These are phyloP conservation scores for Kandelia obovata DNA, from an alignment of 345 rosid genomes.

Conservation along the genomic window DNA sequence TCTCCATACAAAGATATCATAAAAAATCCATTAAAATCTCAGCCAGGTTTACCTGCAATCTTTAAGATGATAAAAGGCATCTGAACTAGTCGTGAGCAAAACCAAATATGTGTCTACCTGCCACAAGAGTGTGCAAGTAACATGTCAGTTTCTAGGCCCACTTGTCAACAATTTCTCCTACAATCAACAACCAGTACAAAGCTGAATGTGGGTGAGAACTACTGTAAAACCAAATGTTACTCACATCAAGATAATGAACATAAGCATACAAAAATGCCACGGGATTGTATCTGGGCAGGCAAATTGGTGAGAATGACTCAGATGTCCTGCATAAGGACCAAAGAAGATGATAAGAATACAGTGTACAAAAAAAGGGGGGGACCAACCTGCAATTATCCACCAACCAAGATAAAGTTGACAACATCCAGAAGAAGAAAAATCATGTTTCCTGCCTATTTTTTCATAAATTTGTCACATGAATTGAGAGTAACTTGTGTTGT, in stretches of 20 bases:
- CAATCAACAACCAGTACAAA: not conserved
- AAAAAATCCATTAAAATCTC: not conserved
- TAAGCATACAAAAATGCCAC: slow-evolving; percentile 92
- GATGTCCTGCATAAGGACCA: slow-evolving; percentile 69
- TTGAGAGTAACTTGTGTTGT: too few species aligned
- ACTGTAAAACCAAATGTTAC: slow-evolving; percentile 29
- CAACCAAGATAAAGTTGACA: not conserved
- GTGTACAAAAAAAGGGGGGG: not conserved
- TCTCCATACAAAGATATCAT: not conserved
- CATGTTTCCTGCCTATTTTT: too few species aligned
- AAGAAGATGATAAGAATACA: slow-evolving; percentile 9
- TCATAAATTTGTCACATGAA: too few species aligned
- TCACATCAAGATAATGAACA: slow-evolving; percentile 92
- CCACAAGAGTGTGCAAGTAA: slow-evolving; percentile 22
- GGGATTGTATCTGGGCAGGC: slow-evolving; percentile 96
- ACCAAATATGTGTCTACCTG: slow-evolving; percentile 91
- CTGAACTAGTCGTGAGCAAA: slow-evolving; percentile 91
- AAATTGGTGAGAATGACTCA: slow-evolving; percentile 96
- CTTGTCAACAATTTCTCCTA: slow-evolving; percentile 4
- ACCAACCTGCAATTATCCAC: not conserved
- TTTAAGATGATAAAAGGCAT: slow-evolving; percentile 93
- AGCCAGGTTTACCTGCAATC: slow-evolving; percentile 73
- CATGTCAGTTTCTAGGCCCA: slow-evolving; percentile 14
- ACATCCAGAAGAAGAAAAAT: too few species aligned
- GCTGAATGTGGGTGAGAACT: not conserved